Evolutionary conservation across 176 grass and related monocot genomes (phyloP).

Genomic region (Bromus sterilis): DNA sequence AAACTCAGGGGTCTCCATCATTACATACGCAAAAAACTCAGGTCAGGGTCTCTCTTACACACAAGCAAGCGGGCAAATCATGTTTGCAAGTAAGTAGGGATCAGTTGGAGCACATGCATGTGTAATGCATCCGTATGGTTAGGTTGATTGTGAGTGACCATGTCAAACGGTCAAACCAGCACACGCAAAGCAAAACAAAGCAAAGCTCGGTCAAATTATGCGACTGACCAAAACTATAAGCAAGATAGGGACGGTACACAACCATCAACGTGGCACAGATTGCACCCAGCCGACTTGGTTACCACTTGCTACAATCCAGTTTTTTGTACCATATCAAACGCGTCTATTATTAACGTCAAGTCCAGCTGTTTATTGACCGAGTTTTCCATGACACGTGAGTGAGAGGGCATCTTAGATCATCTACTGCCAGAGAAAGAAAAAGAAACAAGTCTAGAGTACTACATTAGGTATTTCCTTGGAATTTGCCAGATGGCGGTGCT

Average conservation of each 20-base stretch:
- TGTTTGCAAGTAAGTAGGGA: background rate
- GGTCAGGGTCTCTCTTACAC: background rate
- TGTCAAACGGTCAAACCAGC: background rate
- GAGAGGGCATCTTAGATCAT: background rate
- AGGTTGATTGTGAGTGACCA: background rate
- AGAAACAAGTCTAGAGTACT: background rate
- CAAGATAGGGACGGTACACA: background rate
- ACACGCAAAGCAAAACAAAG: background rate
- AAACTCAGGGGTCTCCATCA: background rate
- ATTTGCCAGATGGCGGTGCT: background rate
- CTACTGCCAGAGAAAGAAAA: background rate
- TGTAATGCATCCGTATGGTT: background rate
- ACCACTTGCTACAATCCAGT: background rate
- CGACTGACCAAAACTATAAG: background rate
- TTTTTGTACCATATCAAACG: background rate
- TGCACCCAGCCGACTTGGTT: background rate
- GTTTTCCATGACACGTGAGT: background rate
- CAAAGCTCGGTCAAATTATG: background rate
- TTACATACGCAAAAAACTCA: too few relatives aligned
- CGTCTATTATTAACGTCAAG: background rate
- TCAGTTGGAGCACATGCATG: background rate
- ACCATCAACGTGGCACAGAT: background rate
- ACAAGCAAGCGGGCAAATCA: background rate
- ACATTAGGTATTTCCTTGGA: background rate
- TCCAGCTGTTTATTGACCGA: background rate